Evolutionary conservation across 148 eudicot genomes (phyloP), one percentile per base, ranked within the genome.

Genomic region (Mesembryanthemum crystallinum): DNA sequence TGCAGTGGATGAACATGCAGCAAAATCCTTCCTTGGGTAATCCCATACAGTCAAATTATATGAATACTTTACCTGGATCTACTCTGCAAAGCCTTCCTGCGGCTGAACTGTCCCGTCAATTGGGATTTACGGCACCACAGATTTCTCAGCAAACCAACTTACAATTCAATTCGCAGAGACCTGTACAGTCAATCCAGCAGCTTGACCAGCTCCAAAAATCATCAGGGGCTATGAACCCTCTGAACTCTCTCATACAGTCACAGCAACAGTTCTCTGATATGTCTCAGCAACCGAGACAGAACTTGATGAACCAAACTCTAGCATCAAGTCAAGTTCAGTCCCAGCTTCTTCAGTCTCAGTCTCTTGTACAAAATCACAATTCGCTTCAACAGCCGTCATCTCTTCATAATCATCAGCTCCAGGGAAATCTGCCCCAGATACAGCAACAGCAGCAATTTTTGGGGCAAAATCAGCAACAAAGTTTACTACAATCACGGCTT

Each of bases 1-100:
- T 86, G 81, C 98, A 92, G 74, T 91, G 96, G 98, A 89, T 90
- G 97, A 95, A 89, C 84, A 88, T 95, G 97, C 94, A 88, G 73
- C 97, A 92, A 77, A 88, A 80, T 74, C 81, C 90, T 28, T 82
- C 93, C 21, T 75, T 90, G 61, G 82, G 79, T 25, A 90, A 84
- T 82, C 81, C 93, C 24, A 77, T 87, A 67, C 96, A 87, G 60
- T 84, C 86, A 27, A 91, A 81, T 78, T 88, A 84, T 81, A 57
- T 88, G 76, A 83, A 87, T 39, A 78, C 89, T 32, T 68, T 90
- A 58, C 78, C 97, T 9, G 89, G 89, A 11, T 74, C 92, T 5
- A 80, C 77, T 72, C 75, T 91, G 42, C 93, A 85, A 71, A 86
- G 80, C 64, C 78, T 80, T 70, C 77, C 86, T 28, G 85, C 85